Evolutionary conservation across 2,329 filamentous ascomycete species (phyloP), one percentile per base, ranked within the genome.

Genomic region (Colletotrichum horii): DNA sequence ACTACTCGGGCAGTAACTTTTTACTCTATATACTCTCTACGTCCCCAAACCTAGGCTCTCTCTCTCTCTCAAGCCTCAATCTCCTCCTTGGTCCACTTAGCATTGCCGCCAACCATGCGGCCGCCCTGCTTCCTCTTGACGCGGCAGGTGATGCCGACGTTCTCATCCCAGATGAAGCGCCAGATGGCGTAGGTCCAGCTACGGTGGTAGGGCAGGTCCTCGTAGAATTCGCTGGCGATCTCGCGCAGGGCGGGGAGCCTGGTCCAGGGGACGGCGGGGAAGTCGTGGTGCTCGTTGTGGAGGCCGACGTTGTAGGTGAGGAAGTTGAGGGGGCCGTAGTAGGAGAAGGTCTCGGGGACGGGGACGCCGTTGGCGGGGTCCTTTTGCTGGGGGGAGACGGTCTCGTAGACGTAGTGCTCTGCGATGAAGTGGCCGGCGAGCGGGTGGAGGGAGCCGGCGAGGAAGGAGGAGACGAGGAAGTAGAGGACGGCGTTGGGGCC

Each of bases 251-350:
- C 89, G 70, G 93, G 94, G 52, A 99, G 90, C 36, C 94, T 90
- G 12, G 96, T 98, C 97, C 97, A 99, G 0, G 97, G 96, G 62
- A 99, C 92, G 64, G 97, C 97, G 14, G 97, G 97, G 87, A 99
- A 99, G 85, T 99, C 97, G 84, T 99, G 97, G 86, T 99, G 97
- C 88, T 99, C 97, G 83, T 99, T 99, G 88, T 99, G 97, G 81
- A 98, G 88, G 69, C 97, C 97, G 61, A 99, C 97, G 80, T 99
- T 99, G 89, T 98, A 99, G 1, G 96, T 98, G 66, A 99, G 86
- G 80, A 96, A 86, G 87, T 99, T 99, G 78, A 98, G 90, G 1
- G 94, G 92, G 0, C 97, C 97, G 83, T 99, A 99, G 90, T 99
- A 99, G 64, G 94, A 96, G 87, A 95, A 99, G 2, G 97, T 99